Conservation (phyloP, 2,329 filamentous ascomycete species). For the Aureobasidium subglaciale region DNA sequence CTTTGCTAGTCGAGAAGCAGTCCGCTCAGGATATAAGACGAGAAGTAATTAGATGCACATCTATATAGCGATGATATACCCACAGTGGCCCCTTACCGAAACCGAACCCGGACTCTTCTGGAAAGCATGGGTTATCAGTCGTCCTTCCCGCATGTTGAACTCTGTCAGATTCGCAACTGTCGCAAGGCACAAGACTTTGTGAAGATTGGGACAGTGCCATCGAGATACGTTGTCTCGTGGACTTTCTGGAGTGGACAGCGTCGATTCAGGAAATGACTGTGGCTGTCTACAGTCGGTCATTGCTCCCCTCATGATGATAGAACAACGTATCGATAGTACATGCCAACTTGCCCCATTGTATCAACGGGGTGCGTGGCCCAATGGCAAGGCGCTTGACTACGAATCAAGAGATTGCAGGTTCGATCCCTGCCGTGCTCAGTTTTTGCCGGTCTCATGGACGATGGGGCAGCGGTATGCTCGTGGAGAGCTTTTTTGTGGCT, state of each 20-base stretch:
- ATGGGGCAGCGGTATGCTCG: neutral
- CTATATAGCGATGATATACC: neutral
- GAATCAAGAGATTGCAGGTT: slow-evolving; percentile 25
- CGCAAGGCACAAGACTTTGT: too few species aligned
- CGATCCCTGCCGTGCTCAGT: slow-evolving; percentile 16
- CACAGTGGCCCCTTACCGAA: neutral
- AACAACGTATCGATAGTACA: too few species aligned
- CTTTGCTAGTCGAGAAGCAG: neutral
- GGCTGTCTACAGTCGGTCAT: too few species aligned
- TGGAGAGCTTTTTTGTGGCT: neutral
- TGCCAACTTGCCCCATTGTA: neutral
- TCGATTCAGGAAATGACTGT: too few species aligned
- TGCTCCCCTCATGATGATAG: too few species aligned
- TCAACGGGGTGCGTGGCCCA: slow-evolving; percentile 38
- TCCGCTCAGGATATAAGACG: neutral
- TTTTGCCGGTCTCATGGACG: neutral
- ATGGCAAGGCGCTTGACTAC: slow-evolving; percentile 54
- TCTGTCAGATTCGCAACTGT: too few species aligned
- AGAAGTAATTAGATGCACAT: neutral
- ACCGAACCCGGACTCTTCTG: too few species aligned
- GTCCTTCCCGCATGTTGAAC: too few species aligned
- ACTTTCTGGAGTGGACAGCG: too few species aligned
- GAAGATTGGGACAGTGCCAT: too few species aligned
- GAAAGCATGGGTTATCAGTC: too few species aligned
- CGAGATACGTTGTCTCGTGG: too few species aligned